phyloP scores from a whole-genome alignment of 768 basidiomycete genomes.

The Kwoniella europaea region DNA sequence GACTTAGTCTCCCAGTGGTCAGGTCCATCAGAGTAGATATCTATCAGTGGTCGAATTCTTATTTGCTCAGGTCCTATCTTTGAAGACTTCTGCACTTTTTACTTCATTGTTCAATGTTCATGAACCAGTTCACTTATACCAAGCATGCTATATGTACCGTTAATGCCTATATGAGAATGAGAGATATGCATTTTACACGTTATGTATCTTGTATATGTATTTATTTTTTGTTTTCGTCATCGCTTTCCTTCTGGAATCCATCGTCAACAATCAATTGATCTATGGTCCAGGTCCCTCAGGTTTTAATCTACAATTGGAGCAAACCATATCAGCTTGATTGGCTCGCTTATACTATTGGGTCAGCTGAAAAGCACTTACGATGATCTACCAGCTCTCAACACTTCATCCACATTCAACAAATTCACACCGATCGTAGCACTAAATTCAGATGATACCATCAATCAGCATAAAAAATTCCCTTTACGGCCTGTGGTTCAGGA shows the following conservation, averaged over 20 bases:
- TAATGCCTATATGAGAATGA: too few species aligned
- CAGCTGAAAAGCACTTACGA: conserved; percentile 45
- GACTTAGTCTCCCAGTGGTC: conserved; percentile 58
- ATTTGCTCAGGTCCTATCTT: background rate
- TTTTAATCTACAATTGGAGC: conserved; percentile 7
- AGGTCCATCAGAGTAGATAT: conserved; percentile 22
- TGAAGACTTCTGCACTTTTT: too few species aligned
- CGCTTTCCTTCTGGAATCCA: background rate
- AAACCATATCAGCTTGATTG: background rate
- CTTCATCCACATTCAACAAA: conserved; percentile 93
- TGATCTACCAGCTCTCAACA: conserved; percentile 64
- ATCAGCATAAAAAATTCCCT: background rate
- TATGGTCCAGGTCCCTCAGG: conserved; percentile 28
- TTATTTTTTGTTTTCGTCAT: background rate
- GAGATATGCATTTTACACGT: conserved; percentile 5
- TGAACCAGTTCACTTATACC: background rate
- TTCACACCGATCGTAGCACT: conserved; percentile 80
- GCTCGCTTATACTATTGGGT: too few species aligned
- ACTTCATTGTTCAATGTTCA: too few species aligned
- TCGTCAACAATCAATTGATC: background rate
- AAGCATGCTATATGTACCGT: background rate
- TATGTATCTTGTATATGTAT: background rate
- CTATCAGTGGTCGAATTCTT: background rate
- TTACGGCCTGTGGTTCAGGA: too few species aligned
- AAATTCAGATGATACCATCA: conserved; percentile 22